A percentile compares a stretch with the other conserved stretches of the same genome.
Conservation (phyloP, 257 asterid genomes). For the Capsicum baccatum region DNA sequence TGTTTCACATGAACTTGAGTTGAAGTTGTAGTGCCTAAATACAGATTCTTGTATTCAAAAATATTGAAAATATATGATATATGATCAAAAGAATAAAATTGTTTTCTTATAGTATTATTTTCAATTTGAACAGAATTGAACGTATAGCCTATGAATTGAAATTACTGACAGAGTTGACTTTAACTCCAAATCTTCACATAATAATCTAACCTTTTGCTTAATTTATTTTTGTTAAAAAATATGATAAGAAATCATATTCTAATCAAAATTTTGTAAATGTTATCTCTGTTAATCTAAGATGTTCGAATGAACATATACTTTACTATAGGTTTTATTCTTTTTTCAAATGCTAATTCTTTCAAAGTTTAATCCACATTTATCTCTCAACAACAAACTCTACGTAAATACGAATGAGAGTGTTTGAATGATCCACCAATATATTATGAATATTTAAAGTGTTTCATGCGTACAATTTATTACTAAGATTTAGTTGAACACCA, state of each 20-base stretch:
- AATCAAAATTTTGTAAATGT: background rate
- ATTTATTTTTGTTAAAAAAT: background rate
- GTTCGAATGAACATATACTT: background rate
- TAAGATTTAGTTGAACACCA: background rate
- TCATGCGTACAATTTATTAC: background rate
- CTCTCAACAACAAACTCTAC: background rate
- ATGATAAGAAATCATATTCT: background rate
- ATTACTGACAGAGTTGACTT: too few species aligned
- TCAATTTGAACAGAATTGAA: too few species aligned
- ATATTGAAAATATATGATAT: too few species aligned
- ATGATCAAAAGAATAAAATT: too few species aligned
- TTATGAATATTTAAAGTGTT: background rate
- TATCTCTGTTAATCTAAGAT: background rate
- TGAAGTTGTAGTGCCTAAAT: too few species aligned
- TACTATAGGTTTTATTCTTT: background rate
- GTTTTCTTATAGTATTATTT: background rate
- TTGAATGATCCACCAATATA: background rate
- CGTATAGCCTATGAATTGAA: too few species aligned
- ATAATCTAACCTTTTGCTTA: background rate
- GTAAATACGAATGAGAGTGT: background rate
- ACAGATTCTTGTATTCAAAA: too few species aligned
- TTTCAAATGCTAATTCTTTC: background rate
- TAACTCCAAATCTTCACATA: too few species aligned
- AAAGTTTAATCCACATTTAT: constrained; percentile 1
- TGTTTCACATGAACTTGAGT: too few species aligned